Evolutionary conservation across 345 rosid genomes (phyloP).

Genomic region (Camelina neglecta): DNA sequence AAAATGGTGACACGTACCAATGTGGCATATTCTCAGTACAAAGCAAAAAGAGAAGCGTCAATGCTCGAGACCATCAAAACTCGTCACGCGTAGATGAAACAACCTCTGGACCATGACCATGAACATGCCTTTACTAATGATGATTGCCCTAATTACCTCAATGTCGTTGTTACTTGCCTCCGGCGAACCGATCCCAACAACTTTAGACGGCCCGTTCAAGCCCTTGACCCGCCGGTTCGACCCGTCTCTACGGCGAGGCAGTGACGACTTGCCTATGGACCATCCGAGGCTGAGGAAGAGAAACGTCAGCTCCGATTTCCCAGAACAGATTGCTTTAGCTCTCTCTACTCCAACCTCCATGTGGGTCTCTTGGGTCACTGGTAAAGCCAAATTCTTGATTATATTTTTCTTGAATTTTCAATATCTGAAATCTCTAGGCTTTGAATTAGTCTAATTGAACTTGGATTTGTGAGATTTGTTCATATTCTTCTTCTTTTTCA

Average conservation of each 20-base stretch:
- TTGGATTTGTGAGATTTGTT: neutral
- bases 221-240: conserved; percentile 72
- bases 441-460: conserved; percentile 4
- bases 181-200: conserved; percentile 57
- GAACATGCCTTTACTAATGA: neutral
- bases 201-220: conserved; percentile 77
- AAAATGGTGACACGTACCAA: neutral
- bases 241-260: conserved; percentile 74
- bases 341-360: conserved; percentile 72
- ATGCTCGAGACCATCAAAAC: neutral
- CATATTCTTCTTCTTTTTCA: conserved; percentile 29
- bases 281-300: conserved; percentile 68
- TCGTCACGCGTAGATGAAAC: neutral
- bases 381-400: conserved; percentile 33
- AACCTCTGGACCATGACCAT: neutral
- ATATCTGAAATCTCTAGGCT: neutral
- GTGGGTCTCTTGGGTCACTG: conserved; percentile 96
- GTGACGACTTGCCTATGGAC: conserved; percentile 75
- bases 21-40: neutral
- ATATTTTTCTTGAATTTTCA: too few species aligned
- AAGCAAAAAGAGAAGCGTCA: neutral
- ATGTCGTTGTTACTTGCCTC: conserved; percentile 6
- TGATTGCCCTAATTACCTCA: neutral
- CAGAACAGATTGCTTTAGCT: conserved; percentile 79
- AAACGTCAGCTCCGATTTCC: conserved; percentile 59